A percentile compares a stretch with the other conserved stretches of the same genome.
Evolutionary conservation across 1,284 basidiomycete species (phyloP).

Genomic region (Porodaedalea pini): DNA sequence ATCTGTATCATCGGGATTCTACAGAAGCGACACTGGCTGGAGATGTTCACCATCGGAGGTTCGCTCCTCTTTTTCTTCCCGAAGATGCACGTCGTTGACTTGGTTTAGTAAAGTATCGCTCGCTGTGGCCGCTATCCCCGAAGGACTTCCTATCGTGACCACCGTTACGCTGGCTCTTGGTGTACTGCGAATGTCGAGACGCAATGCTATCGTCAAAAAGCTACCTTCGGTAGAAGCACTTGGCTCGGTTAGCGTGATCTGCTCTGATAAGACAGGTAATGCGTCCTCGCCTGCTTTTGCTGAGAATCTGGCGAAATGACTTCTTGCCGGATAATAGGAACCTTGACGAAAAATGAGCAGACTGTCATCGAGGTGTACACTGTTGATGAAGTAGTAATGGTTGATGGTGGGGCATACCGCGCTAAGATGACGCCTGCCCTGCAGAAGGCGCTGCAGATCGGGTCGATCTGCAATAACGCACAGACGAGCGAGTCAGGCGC

Average conservation of each 20-base stretch:
- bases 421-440: constrained; percentile 49
- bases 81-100: constrained; percentile 5
- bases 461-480: constrained; percentile 72
- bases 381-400: constrained; percentile 74
- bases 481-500: constrained; percentile 59
- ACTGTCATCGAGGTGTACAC: constrained; percentile 87
- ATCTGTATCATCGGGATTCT: constrained; percentile 90
- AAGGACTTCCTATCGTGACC: constrained; percentile 95
- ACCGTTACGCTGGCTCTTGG: constrained; percentile 96
- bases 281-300: constrained; percentile 7
- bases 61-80: constrained; percentile 23
- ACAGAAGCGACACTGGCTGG: constrained; percentile 88
- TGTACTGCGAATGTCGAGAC: constrained; percentile 89
- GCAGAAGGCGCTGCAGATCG: constrained; percentile 61
- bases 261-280: constrained; percentile 92
- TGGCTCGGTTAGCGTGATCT: constrained; percentile 93
- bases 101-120: constrained; percentile 70
- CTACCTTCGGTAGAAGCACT: constrained; percentile 93
- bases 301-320: constrained; percentile 10
- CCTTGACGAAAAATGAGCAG: constrained; percentile 93
- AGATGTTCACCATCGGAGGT: constrained; percentile 99
- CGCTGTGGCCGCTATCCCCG: constrained; percentile 95
- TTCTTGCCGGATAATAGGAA: constrained; percentile 50
- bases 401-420: constrained; percentile 49
- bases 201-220: constrained; percentile 96